Percentiles rank a stretch among this genome's conserved stretches.
phyloP scores from a whole-genome alignment of 2,329 filamentous ascomycete genomes.

The Mollisia scopiformis region DNA sequence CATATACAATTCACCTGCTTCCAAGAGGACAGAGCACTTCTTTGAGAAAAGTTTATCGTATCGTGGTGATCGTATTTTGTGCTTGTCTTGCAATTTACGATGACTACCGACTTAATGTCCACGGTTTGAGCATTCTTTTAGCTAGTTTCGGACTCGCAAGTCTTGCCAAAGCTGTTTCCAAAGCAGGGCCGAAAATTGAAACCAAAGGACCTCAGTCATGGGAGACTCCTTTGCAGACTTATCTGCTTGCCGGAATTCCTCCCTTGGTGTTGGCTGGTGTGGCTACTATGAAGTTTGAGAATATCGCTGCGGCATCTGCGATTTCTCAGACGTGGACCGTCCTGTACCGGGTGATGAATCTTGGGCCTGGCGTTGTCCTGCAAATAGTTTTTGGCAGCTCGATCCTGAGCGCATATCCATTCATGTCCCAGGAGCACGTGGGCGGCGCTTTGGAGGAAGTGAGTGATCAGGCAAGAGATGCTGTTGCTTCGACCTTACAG shows the following conservation, averaged over 20 bases:
- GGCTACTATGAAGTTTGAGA: slow-evolving; percentile 28
- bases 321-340: slow-evolving; percentile 26
- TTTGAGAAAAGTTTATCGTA: slow-evolving; percentile 16
- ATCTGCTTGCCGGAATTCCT: slow-evolving; percentile 29
- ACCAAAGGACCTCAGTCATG: slow-evolving; percentile 17
- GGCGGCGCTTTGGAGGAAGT: slow-evolving; percentile 30
- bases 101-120: slow-evolving; percentile 30
- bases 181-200: slow-evolving; percentile 25
- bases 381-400: slow-evolving; percentile 29
- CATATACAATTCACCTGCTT: slow-evolving; percentile 19
- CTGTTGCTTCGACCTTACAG: slow-evolving; percentile 29
- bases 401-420: slow-evolving; percentile 30
- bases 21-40: slow-evolving; percentile 19
- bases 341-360: slow-evolving; percentile 17
- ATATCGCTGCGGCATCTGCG: slow-evolving; percentile 21
- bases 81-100: slow-evolving; percentile 15
- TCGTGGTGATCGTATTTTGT: slow-evolving; percentile 21
- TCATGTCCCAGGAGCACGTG: slow-evolving; percentile 23
- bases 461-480: slow-evolving; percentile 18
- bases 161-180: slow-evolving; percentile 27
- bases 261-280: slow-evolving; percentile 27
- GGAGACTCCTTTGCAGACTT: slow-evolving; percentile 25
- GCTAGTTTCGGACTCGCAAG: slow-evolving; percentile 25
- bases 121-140: slow-evolving; percentile 21
- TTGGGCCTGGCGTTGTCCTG: slow-evolving; percentile 27